These are phyloP conservation scores for Gypsophila paniculata DNA, from an alignment of 179 eudicot species.

Conservation along the genomic window DNA sequence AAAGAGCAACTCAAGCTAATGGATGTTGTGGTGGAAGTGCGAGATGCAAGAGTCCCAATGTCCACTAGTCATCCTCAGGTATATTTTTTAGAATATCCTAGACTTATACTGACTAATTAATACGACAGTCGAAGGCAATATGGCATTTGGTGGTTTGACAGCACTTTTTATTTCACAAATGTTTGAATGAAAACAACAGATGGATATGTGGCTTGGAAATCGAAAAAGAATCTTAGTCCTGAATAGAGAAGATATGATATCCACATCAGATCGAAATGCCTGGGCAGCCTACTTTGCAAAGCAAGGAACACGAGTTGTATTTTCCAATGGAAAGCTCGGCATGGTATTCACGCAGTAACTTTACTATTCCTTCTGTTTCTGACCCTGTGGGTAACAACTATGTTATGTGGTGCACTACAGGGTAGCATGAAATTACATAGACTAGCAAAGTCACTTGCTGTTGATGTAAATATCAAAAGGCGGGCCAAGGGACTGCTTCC, in stretches of 20 bases:
- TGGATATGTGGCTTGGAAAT: slow-evolving; percentile 91
- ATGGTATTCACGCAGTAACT: slow-evolving; percentile 44
- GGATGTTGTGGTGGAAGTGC: slow-evolving; percentile 98
- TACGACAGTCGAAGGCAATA: not conserved
- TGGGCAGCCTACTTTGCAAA: slow-evolving; percentile 86
- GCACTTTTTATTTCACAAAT: slow-evolving; percentile 4
- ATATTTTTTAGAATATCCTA: no score
- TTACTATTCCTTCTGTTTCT: slow-evolving; percentile 12
- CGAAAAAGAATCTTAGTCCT: slow-evolving; percentile 80
- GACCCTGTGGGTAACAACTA: slow-evolving; percentile 14
- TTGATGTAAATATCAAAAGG: slow-evolving; percentile 79
- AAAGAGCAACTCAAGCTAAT: slow-evolving; percentile 89
- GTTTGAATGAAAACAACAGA: slow-evolving; percentile 36
- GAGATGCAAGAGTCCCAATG: slow-evolving; percentile 94
- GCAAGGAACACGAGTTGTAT: slow-evolving; percentile 78
- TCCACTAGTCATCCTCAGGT: slow-evolving; percentile 96
- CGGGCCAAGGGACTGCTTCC: slow-evolving; percentile 85
- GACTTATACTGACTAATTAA: slow-evolving; percentile 10
- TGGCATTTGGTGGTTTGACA: no score
- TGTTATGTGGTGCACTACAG: slow-evolving; percentile 43
- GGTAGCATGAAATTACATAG: slow-evolving; percentile 82
- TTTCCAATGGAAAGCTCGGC: slow-evolving; percentile 87
- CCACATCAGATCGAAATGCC: slow-evolving; percentile 79
- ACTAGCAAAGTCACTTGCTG: slow-evolving; percentile 74
- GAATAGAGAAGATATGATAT: slow-evolving; percentile 98